Base-by-base conservation (phyloP, 805 yeast genomes). In the Zygoascus bituminiphila region DNA sequence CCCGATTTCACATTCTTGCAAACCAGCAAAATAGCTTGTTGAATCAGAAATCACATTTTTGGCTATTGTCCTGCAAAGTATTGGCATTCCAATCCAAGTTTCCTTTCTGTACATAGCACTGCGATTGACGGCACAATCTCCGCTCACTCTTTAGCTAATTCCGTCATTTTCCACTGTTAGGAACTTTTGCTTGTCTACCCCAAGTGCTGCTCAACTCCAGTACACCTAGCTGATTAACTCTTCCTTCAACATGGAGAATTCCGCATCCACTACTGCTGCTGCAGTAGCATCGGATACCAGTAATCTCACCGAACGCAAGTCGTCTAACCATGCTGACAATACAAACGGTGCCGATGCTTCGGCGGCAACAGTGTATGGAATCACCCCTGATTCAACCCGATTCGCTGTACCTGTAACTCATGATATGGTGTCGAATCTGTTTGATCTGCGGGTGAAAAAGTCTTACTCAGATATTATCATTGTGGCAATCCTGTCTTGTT, bases 361-460 rank as follows among this genome's bases (percentile, higher is more conserved):
- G n/a, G n/a, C n/a, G n/a, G n/a, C n/a, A n/a, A n/a, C n/a, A n/a
- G 8, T 19, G 10, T 15, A 36, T 19, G 68, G 67, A 5, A 53
- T 54, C 19, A 58, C 65, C 26, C 64, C 67, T 19, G 62, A 60
- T 25, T 67, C 67, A 9, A 54, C 57, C 24, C 53, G 58, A 15
- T 68, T 68, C 45, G 53, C 45, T 10, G 72, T 68, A 4, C 84
- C 85, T 1, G 74, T 76, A 55, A 86, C 95, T 25, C 83, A 82
- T 58, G 95, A 86, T 61, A 85, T 86, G 93, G 83, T 86, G 29
- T 73, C 87, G 53, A 81, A 91, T 1, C 67, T 87, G 44, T 80
- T 86, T 57, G 91, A 86, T 66, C 93, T 94, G 2, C 75, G 82
- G 1, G 64, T 84, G 46, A 73, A 75, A 46, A 87, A 86, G 60